A percentile compares a stretch with the other conserved stretches of the same genome.
Conservation (phyloP, 352 stramenopile genomes). For the Globisporangium iwayamae region DNA sequence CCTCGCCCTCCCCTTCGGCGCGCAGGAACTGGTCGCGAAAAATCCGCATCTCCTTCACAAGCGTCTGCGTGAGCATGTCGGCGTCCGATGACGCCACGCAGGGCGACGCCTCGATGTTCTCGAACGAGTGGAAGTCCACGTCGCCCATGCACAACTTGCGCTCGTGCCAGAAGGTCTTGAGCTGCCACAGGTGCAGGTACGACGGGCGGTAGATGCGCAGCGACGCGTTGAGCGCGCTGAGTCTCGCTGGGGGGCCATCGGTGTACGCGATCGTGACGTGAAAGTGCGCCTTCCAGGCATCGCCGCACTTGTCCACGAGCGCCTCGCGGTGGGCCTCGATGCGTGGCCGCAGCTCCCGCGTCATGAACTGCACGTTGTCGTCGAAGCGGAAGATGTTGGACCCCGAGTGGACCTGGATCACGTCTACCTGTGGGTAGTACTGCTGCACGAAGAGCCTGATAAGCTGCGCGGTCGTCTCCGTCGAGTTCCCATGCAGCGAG, state of each 20-base stretch:
- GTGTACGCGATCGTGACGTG: conserved; percentile 96
- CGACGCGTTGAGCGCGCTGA: conserved; percentile 95
- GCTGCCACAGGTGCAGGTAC: conserved; percentile 98
- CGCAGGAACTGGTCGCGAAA: conserved; percentile 85
- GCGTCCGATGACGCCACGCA: conserved; percentile 80
- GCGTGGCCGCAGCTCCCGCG: conserved; percentile 91
- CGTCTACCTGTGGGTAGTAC: conserved; percentile 91
- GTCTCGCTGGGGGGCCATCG: conserved; percentile 93
- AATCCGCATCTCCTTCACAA: conserved; percentile 92
- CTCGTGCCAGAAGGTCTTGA: conserved; percentile 99
- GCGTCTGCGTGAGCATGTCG: conserved; percentile 74
- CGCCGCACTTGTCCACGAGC: conserved; percentile 87
- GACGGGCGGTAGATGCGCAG: conserved; percentile 93
- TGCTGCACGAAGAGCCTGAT: conserved; percentile 92
- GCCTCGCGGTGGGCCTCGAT: conserved; percentile 94
- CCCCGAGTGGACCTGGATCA: conserved; percentile 93
- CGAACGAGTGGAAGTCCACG: conserved; percentile 96
- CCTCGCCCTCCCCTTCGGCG: conserved; percentile 77
- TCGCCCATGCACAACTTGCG: conserved; percentile 93
- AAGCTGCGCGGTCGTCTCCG: conserved; percentile 89
- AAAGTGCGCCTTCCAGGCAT: conserved; percentile 94
- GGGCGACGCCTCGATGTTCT: conserved; percentile 96
- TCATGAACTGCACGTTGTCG: conserved; percentile 98
- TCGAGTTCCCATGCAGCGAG: conserved; percentile 93
- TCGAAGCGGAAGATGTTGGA: conserved; percentile 96